phyloP scores from a whole-genome alignment of 1,284 basidiomycete species.

The Ganoderma lingzhi region DNA sequence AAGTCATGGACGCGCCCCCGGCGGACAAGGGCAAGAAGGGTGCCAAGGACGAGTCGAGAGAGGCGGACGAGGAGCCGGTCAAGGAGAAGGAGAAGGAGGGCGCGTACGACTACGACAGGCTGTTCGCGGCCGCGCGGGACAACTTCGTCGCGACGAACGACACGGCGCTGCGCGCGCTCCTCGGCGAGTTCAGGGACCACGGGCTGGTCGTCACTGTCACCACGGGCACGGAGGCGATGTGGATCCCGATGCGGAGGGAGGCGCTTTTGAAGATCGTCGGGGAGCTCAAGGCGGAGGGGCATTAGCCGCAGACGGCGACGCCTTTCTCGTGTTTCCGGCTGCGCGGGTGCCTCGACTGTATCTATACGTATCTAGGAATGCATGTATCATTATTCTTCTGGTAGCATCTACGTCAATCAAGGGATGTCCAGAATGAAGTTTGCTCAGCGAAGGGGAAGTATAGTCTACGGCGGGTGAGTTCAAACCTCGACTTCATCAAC shows the following conservation, averaged over 20 bases:
- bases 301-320: neutral
- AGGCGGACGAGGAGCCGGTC: conserved; percentile 38
- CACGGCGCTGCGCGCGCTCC: conserved; percentile 79
- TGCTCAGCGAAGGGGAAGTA: no score
- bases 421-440: neutral
- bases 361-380: neutral
- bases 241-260: conserved; percentile 86
- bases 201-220: conserved; percentile 74
- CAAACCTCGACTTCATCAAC: neutral
- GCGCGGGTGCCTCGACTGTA: neutral
- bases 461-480: neutral
- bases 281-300: conserved; percentile 37
- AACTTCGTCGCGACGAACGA: conserved; percentile 90
- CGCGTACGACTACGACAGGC: conserved; percentile 67
- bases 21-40: conserved; percentile 21
- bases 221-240: conserved; percentile 65
- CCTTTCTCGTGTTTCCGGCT: no score
- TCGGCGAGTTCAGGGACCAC: conserved; percentile 93
- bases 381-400: neutral
- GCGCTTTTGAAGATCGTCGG: conserved; percentile 50
- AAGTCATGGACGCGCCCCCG: conserved; percentile 48
- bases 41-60: conserved; percentile 23
- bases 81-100: conserved; percentile 51
- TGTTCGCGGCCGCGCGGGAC: conserved; percentile 75
- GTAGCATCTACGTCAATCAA: neutral